Evolutionary conservation across 768 basidiomycete genomes (phyloP).

Genomic region (Lactifluus pinguis): DNA sequence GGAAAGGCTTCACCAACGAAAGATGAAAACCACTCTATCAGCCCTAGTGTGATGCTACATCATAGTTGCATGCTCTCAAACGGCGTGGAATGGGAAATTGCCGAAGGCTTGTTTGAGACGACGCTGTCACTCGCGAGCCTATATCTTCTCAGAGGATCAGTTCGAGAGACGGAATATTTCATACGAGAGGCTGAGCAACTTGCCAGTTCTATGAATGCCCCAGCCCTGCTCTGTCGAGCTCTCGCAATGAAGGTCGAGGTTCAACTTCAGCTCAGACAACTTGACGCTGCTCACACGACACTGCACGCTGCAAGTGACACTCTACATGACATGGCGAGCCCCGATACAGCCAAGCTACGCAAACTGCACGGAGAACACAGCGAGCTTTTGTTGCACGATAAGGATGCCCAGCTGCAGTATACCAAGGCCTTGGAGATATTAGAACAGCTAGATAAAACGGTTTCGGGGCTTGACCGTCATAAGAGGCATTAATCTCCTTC

Average conservation of each 20-base stretch:
- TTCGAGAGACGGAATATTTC: conserved; percentile 80
- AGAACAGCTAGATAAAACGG: conserved; percentile 49
- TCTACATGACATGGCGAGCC: conserved; percentile 39
- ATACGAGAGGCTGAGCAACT: conserved; percentile 68
- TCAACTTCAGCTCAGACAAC: conserved; percentile 49
- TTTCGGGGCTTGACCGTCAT: conserved; percentile 43
- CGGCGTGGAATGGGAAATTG: conserved; percentile 66
- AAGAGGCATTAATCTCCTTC: conserved; percentile 32
- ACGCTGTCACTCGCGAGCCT: conserved; percentile 55
- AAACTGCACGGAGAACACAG: conserved; percentile 50
- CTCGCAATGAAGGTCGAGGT: conserved; percentile 62
- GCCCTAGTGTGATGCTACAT: conserved; percentile 12
- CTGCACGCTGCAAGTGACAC: conserved; percentile 43
- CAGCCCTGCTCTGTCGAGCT: conserved; percentile 56
- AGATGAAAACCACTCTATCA: conserved; percentile 20
- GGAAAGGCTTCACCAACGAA: conserved; percentile 35
- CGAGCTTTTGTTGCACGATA: conserved; percentile 30
- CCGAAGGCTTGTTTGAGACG: conserved; percentile 58
- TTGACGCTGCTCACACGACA: conserved; percentile 47
- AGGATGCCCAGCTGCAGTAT: conserved; percentile 46
- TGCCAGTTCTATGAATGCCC: conserved; percentile 57
- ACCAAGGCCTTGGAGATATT: conserved; percentile 48
- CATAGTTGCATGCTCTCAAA: conserved; percentile 33
- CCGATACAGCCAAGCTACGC: conserved; percentile 50
- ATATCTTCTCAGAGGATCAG: conserved; percentile 69